phyloP scores from a whole-genome alignment of 352 stramenopile genomes.

The Blastocystis sp. region DNA sequence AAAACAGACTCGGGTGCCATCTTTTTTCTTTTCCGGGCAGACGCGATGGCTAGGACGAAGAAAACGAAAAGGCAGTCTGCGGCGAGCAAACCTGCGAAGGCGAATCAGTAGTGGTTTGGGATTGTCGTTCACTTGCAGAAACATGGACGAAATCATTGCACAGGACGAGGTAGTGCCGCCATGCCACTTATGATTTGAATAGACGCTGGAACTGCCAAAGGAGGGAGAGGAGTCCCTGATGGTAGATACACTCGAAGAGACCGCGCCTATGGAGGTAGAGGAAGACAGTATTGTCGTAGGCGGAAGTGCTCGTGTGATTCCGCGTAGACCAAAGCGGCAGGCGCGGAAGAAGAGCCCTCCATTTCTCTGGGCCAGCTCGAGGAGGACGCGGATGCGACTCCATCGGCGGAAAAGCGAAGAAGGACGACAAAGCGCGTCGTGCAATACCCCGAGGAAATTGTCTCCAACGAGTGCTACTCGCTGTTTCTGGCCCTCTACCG shows the following conservation, averaged over 20 bases:
- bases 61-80: neutral
- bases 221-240: neutral
- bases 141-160: neutral
- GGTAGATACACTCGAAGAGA: neutral
- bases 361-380: no score
- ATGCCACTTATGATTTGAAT: neutral
- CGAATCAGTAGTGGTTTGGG: neutral
- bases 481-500: conserved; percentile 16
- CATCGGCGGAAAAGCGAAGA: conserved; percentile 4
- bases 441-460: neutral
- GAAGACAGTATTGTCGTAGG: conserved; percentile 10
- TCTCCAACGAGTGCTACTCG: conserved; percentile 15
- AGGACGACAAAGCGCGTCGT: neutral
- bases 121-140: neutral
- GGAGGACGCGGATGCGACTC: neutral
- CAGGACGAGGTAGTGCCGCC: neutral
- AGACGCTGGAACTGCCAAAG: neutral
- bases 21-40: conserved; percentile 21
- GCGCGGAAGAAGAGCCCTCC: no score
- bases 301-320: neutral
- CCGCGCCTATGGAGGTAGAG: neutral
- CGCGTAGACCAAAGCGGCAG: conserved; percentile 5
- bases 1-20: neutral
- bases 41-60: neutral
- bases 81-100: neutral